phyloP scores from a whole-genome alignment of 108 stramenopile genomes.

The Aurantiochytrium sp. region DNA sequence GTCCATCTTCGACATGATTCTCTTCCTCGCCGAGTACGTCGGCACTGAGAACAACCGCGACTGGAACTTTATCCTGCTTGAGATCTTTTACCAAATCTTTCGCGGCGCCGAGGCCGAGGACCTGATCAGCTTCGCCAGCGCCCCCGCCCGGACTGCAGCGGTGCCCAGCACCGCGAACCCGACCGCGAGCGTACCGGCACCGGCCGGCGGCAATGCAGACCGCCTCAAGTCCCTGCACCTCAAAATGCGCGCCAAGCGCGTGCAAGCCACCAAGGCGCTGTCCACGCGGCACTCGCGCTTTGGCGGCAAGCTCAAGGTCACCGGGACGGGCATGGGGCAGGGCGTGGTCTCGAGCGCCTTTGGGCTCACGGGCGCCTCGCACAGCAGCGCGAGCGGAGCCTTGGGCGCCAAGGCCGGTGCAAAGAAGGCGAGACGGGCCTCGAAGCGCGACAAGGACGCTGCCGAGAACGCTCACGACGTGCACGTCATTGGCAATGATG shows the following conservation, averaged over 20 bases:
- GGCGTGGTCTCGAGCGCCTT: background rate
- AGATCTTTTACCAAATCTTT: conserved; percentile 30
- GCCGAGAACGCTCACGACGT: background rate
- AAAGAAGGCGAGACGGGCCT: background rate
- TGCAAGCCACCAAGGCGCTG: background rate
- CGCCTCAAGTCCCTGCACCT: background rate
- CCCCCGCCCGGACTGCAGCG: too few species aligned
- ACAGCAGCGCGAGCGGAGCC: background rate
- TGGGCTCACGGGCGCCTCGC: background rate
- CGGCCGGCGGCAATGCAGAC: background rate
- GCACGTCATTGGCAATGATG: background rate
- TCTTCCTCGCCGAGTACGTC: conserved; percentile 16
- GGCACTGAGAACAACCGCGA: conserved; percentile 6
- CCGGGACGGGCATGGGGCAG: background rate
- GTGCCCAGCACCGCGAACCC: too few species aligned
- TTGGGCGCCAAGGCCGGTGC: background rate
- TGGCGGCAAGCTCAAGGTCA: background rate
- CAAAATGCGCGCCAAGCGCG: background rate
- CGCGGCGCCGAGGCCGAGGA: conserved; percentile 6
- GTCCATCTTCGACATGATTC: background rate
- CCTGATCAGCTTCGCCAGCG: background rate
- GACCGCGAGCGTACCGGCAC: background rate
- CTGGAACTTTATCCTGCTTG: background rate
- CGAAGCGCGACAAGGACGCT: background rate
- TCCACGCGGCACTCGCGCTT: conserved; percentile 4